phyloP scores from a whole-genome alignment of 441 rosid genomes.

The Arabidopsis lyrata region DNA sequence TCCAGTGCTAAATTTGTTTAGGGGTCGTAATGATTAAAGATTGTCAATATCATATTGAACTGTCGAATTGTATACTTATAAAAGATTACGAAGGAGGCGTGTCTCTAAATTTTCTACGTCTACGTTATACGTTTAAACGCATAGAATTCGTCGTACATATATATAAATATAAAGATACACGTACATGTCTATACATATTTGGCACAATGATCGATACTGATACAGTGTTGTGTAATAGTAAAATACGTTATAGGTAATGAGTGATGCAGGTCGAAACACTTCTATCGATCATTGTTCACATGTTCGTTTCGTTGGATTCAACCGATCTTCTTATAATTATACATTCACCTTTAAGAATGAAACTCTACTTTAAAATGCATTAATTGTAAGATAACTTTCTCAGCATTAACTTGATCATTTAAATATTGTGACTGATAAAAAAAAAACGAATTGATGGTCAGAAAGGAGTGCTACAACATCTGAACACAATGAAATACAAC shows the following conservation, averaged over 20 bases:
- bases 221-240: conserved; percentile 3
- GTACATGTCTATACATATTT: neutral
- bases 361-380: conserved; percentile 8
- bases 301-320: conserved; percentile 21
- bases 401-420: conserved; percentile 14
- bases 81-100: neutral
- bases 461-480: too few species aligned
- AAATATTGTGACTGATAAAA: too few species aligned
- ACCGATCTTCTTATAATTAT: conserved; percentile 15
- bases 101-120: neutral
- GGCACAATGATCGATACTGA: conserved; percentile 22
- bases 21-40: neutral
- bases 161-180: neutral
- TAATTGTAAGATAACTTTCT: neutral
- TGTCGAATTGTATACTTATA: neutral
- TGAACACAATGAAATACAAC: too few species aligned
- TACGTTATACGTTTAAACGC: conserved; percentile 16
- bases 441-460: too few species aligned
- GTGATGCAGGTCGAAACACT: conserved; percentile 33
- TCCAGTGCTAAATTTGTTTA: conserved; percentile 1
- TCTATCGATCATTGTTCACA: conserved; percentile 7
- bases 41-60: neutral
- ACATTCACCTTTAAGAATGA: conserved; percentile 6
- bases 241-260: neutral
- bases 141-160: neutral